Conservation (phyloP, 768 basidiomycete genomes). For the Podaxis rugospora region DNA sequence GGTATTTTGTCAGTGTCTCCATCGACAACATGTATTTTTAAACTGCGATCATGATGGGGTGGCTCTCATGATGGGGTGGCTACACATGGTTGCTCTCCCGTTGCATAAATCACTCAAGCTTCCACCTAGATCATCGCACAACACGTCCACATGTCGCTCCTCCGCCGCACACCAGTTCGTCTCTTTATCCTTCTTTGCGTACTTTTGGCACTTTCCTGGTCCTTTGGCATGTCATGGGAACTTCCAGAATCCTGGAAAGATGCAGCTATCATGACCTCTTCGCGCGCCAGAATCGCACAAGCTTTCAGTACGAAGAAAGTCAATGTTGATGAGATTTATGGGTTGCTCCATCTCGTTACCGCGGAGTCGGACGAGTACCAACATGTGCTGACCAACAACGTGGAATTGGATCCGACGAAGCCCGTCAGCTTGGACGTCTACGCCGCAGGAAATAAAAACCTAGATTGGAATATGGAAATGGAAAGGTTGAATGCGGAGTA, state of each 20-base stretch:
- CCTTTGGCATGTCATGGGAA: constrained; percentile 41
- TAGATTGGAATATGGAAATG: constrained; percentile 43
- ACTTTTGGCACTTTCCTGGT: constrained; percentile 32
- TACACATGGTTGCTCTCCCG: neutral
- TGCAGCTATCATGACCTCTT: constrained; percentile 26
- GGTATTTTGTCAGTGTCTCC: neutral
- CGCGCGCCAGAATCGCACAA: constrained; percentile 35
- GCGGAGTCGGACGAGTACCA: constrained; percentile 31
- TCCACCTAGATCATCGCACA: neutral
- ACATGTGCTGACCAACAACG: constrained; percentile 33
- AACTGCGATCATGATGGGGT: neutral
- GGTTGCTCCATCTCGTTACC: constrained; percentile 63
- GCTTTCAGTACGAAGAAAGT: constrained; percentile 28
- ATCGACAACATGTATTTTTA: neutral
- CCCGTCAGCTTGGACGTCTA: constrained; percentile 52
- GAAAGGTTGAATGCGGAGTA: constrained; percentile 39
- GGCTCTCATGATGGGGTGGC: too few species aligned
- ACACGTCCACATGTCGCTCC: constrained; percentile 32
- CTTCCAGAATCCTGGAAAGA: constrained; percentile 32
- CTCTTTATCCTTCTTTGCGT: constrained; percentile 35
- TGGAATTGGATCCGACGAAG: constrained; percentile 40
- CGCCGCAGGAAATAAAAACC: constrained; percentile 37
- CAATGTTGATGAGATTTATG: constrained; percentile 59
- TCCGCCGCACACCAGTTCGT: constrained; percentile 21
- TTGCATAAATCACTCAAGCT: constrained; percentile 11